A percentile compares a stretch with the other conserved stretches of the same genome.
Evolutionary conservation across 2,329 filamentous ascomycete genomes (phyloP).

Genomic region (Ophiostoma australiae): DNA sequence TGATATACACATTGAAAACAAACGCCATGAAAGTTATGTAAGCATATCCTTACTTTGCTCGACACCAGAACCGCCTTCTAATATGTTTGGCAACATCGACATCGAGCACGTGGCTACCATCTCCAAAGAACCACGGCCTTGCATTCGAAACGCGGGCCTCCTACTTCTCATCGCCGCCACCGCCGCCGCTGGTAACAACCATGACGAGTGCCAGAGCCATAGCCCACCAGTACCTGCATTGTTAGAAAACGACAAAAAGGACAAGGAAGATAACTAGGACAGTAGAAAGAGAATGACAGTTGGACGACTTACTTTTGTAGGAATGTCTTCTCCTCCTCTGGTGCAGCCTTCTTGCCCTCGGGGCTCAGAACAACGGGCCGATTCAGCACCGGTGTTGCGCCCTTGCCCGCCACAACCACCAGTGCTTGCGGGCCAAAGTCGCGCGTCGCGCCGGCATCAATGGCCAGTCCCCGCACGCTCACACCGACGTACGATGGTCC

Average conservation of each 20-base stretch:
- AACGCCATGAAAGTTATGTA: neutral
- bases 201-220: slow-evolving; percentile 51
- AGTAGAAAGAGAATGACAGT: neutral
- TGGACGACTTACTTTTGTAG: slow-evolving; percentile 51
- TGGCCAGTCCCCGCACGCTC: slow-evolving; percentile 50
- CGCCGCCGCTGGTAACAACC: slow-evolving; percentile 49
- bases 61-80: neutral
- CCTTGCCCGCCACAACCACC: slow-evolving; percentile 45
- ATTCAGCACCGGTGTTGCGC: slow-evolving; percentile 56
- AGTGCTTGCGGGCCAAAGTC: slow-evolving; percentile 59
- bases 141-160: neutral
- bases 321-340: slow-evolving; percentile 56
- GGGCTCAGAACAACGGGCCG: slow-evolving; percentile 58
- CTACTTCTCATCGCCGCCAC: slow-evolving; percentile 39
- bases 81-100: neutral
- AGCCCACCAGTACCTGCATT: slow-evolving; percentile 61
- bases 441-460: slow-evolving; percentile 60
- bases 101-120: neutral
- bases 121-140: neutral
- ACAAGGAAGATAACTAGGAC: neutral
- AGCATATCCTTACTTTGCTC: neutral
- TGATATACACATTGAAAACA: neutral
- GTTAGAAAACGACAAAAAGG: neutral
- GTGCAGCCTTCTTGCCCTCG: slow-evolving; percentile 54
- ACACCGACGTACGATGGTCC: slow-evolving; percentile 46